Evolutionary conservation across 2,329 filamentous ascomycete species (phyloP).

Genomic region (Monosporascus sp.): DNA sequence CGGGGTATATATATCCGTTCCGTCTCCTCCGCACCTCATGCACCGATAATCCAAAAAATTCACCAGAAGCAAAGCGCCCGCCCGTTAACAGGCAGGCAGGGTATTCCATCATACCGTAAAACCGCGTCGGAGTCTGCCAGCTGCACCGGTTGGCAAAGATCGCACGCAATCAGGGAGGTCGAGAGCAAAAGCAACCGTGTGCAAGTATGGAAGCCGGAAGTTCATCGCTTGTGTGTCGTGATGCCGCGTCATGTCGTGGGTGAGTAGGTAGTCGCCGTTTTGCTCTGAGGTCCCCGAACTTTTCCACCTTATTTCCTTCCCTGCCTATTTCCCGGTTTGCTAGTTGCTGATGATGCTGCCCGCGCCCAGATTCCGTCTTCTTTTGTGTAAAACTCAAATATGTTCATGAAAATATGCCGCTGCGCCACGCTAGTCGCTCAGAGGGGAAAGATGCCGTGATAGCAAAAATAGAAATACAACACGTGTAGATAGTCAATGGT

Average conservation of each 20-base stretch:
- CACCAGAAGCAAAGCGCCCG: conserved; percentile 39
- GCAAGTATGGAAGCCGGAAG: not conserved
- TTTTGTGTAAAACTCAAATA: not conserved
- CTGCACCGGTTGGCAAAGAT: conserved; percentile 9
- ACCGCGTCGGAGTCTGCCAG: conserved; percentile 23
- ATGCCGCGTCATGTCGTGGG: conserved; percentile 6
- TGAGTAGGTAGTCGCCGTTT: conserved; percentile 4
- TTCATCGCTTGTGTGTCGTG: not conserved
- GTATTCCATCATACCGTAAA: not conserved
- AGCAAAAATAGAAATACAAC: not conserved
- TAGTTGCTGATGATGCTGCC: not conserved
- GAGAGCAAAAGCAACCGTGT: not conserved
- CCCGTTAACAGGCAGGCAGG: not conserved
- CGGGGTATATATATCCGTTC: conserved; percentile 33
- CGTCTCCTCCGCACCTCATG: not conserved
- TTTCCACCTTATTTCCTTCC: conserved; percentile 4
- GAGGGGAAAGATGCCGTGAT: not conserved
- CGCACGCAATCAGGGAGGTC: not conserved
- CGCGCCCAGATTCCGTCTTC: not conserved
- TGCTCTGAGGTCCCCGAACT: conserved; percentile 29
- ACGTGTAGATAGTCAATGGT: not conserved
- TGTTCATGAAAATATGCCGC: conserved; percentile 4
- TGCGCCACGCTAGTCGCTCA: conserved; percentile 9
- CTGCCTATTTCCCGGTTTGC: not conserved
- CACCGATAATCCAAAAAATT: conserved; percentile 26